Base-by-base conservation (phyloP, 768 basidiomycete species). In the Boletus subparvulus region DNA sequence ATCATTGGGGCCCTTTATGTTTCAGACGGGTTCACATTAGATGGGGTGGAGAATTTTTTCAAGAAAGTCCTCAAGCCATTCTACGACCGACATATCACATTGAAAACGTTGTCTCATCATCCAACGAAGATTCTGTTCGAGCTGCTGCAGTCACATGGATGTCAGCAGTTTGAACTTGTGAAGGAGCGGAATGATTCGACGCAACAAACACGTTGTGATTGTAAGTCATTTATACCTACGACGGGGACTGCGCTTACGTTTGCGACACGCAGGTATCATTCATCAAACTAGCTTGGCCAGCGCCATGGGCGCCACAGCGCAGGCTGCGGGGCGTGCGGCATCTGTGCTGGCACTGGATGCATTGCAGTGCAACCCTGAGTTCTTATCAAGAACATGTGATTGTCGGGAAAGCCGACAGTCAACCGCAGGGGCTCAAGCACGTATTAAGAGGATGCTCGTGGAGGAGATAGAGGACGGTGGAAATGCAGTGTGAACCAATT, bases 1-100 rank as follows among this genome's bases (percentile, higher is more conserved):
- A 77, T 90, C 40, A 75, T 91, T 36, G 92, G 90, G 10, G 92
- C 90, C 11, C 73, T 92, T 48, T 90, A 86, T 71, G 80, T 94
- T 59, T 88, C 85, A 21, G 90, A 92, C 66, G 77, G 80, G 52
- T 90, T 86, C 71, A 80, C 82, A 17, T 79, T 80, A 26, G 72
- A 74, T 50, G 88, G 88, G 5, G 79, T 80, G 26, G 80, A 88
- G 63, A 73, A 74, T 0, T 77, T 94, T 63, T 94, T 88, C 72
- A 78, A 85, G 54, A 81, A 77, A 50, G 73, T 87, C 46, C 74
- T 92, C 52, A 79, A 83, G 69, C 91, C 91, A 6, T 94, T 94
- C 69, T 90, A 86, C 64, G 85, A 92, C 70, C 79, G 79, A 60
- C 83, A 92, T 60, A 81, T 93, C 69, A 84, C 84, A 28, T 74